phyloP scores from a whole-genome alignment of 2,329 filamentous ascomycete genomes.

The Pyricularia sp. region DNA sequence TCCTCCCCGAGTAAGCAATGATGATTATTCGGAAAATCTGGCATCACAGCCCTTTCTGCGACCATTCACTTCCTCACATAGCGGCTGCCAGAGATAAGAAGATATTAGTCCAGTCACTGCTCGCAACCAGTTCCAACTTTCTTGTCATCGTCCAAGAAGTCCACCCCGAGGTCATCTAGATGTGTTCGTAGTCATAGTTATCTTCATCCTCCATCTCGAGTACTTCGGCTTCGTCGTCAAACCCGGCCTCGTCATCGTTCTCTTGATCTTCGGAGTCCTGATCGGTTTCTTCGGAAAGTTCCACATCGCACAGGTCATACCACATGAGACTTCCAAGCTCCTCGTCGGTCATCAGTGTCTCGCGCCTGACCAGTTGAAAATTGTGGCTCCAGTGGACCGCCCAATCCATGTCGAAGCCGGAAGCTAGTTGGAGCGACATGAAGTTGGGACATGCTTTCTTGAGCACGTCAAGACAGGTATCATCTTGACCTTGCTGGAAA shows the following conservation, averaged over 20 bases:
- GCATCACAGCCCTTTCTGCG: background rate
- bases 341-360: background rate
- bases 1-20: background rate
- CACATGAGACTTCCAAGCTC: background rate
- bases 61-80: background rate
- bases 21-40: background rate
- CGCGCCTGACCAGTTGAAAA: background rate
- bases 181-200: background rate
- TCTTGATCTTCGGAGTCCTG: background rate
- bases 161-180: background rate
- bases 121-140: background rate
- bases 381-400: background rate
- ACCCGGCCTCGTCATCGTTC: background rate
- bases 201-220: background rate
- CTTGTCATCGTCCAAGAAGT: background rate
- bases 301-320: background rate
- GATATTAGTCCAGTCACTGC: background rate
- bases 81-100: background rate
- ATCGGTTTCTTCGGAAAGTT: background rate
- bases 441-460: background rate
- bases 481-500: background rate
- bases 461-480: background rate
- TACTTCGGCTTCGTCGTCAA: background rate
- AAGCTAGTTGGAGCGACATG: background rate
- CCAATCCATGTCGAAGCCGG: background rate